A percentile compares a stretch with the other conserved stretches of the same genome.
Conservation (phyloP, 306 rosid genomes). For the Abrus precatorius region DNA sequence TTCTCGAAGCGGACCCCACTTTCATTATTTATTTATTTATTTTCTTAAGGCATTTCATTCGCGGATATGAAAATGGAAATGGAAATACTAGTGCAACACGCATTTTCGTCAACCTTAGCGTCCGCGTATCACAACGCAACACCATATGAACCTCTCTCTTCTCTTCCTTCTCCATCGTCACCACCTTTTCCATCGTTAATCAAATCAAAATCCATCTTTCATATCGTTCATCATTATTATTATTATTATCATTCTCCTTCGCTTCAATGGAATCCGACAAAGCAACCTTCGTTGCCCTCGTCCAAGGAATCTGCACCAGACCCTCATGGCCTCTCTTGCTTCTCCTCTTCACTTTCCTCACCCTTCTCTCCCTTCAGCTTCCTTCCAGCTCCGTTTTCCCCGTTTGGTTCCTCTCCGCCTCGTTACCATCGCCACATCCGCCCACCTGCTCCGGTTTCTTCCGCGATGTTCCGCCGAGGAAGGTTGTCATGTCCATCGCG, state of each 20-base stretch:
- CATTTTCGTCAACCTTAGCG: no score
- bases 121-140: neutral
- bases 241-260: no score
- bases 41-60: no score
- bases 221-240: neutral
- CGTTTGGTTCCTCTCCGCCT: constrained; percentile 25
- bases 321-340: constrained; percentile 61
- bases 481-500: constrained; percentile 63
- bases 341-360: constrained; percentile 61
- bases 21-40: no score
- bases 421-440: neutral
- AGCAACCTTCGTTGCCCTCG: constrained; percentile 17
- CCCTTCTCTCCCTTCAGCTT: constrained; percentile 64
- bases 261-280: constrained; percentile 66
- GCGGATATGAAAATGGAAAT: no score
- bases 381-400: constrained; percentile 56
- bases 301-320: constrained; percentile 35
- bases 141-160: neutral
- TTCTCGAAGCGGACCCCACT: no score
- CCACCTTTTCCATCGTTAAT: no score
- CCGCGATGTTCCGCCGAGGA: constrained; percentile 41
- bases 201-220: no score
- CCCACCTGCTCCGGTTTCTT: constrained; percentile 63
- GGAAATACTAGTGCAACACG: no score
- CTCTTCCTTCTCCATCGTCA: no score